phyloP scores from a whole-genome alignment of 371 early-diverging fungal species.

The Rhizopus sp. region DNA sequence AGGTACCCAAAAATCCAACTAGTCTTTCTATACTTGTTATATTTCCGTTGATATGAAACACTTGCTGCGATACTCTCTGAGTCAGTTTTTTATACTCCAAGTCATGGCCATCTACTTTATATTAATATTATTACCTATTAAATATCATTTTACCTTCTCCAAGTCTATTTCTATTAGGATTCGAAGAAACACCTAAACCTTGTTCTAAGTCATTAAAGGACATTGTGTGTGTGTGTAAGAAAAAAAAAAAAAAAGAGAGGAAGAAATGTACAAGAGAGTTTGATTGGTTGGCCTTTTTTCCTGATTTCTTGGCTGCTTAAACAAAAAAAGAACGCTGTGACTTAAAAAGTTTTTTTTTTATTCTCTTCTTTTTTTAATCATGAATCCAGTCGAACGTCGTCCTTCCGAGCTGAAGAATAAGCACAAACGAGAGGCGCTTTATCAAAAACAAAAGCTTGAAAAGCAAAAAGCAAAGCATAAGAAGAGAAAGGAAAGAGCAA shows the following conservation, averaged over 20 bases:
- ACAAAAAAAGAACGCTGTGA: background rate
- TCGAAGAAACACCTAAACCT: constrained; percentile 40
- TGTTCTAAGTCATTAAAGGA: constrained; percentile 62
- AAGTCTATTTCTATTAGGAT: constrained; percentile 11
- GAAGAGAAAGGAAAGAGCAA: constrained; percentile 66
- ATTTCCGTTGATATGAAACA: constrained; percentile 76
- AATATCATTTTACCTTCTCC: constrained; percentile 5
- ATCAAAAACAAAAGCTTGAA: constrained; percentile 68
- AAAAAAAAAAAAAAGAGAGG: constrained; percentile 4
- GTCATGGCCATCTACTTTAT: constrained; percentile 48
- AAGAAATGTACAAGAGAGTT: too few relatives aligned
- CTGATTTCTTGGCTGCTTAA: background rate
- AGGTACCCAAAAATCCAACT: constrained; percentile 76
- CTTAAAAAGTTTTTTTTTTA: background rate
- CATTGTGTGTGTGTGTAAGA: constrained; percentile 25
- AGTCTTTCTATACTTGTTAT: constrained; percentile 82
- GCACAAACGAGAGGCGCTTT: constrained; percentile 77
- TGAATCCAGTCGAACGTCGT: constrained; percentile 9
- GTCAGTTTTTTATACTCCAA: constrained; percentile 56
- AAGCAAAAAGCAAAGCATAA: constrained; percentile 79
- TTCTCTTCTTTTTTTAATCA: background rate
- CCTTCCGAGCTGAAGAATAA: constrained; percentile 77
- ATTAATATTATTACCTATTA: constrained; percentile 22
- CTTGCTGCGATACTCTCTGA: constrained; percentile 69
- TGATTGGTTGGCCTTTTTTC: background rate